A percentile compares a stretch with the other conserved stretches of the same genome.
These are phyloP conservation scores for Sergeia podlipaevii DNA, from an alignment of 208 protist genomes.

Conservation along the genomic window DNA sequence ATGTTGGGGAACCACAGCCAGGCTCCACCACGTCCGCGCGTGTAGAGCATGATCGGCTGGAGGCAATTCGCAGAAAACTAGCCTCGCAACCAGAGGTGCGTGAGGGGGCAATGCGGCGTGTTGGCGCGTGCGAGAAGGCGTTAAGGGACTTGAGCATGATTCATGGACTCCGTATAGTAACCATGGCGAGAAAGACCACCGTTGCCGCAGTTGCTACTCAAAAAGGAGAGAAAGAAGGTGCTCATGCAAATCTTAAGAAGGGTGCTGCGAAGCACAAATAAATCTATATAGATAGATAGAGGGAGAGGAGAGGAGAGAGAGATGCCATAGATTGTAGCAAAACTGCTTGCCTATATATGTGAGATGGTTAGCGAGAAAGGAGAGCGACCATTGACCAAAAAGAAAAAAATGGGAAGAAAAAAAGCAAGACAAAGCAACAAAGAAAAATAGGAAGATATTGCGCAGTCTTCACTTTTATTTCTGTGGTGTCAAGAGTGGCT, in stretches of 20 bases:
- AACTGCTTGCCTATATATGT: no score
- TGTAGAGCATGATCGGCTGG: constrained; percentile 45
- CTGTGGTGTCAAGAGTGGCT: no score
- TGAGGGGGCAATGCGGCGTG: constrained; percentile 2
- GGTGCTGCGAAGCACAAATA: no score
- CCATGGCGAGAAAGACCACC: no score
- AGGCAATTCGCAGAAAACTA: constrained; percentile 7
- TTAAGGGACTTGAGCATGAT: constrained; percentile 19
- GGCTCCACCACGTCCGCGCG: constrained; percentile 62
- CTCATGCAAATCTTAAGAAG: no score
- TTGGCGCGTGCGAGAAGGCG: constrained; percentile 10
- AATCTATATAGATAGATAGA: no score
- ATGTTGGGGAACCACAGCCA: constrained; percentile 39
- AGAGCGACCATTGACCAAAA: background rate
- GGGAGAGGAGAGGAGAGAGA: no score
- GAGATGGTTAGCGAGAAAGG: background rate
- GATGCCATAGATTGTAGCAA: no score
- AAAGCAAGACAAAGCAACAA: background rate
- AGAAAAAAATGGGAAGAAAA: constrained; percentile 11
- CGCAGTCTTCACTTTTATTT: background rate
- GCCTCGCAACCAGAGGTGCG: constrained; percentile 4
- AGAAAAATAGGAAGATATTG: no score
- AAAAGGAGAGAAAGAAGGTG: no score
- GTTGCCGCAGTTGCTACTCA: no score
- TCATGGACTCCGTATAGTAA: constrained; percentile 23